A percentile compares a stretch with the other conserved stretches of the same genome.
phyloP scores from a whole-genome alignment of 2,329 filamentous ascomycete species.

The Fusarium hainanense region DNA sequence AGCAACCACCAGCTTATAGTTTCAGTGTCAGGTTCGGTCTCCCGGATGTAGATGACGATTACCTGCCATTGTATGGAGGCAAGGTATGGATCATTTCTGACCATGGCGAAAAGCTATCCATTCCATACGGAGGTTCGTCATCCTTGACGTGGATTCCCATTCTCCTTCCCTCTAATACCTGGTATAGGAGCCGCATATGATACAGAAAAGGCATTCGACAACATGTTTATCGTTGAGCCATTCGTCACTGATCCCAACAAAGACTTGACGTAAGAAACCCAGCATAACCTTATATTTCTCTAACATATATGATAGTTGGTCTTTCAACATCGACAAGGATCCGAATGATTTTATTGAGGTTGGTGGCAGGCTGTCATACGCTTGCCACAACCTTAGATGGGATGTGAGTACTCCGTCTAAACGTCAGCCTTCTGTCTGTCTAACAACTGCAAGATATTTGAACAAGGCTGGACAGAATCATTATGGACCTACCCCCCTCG shows the following conservation, averaged over 20 bases:
- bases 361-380: conserved; percentile 46
- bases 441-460: conserved; percentile 51
- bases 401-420: conserved; percentile 46
- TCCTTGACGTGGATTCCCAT: not conserved
- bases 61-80: conserved; percentile 58
- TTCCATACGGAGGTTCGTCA: conserved; percentile 55
- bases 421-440: not conserved
- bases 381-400: conserved; percentile 52
- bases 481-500: conserved; percentile 57
- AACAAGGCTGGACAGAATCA: conserved; percentile 51
- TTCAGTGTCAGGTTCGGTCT: conserved; percentile 47
- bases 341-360: conserved; percentile 49
- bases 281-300: not conserved
- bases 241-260: conserved; percentile 40
- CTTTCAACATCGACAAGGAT: conserved; percentile 46
- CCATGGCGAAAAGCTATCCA: conserved; percentile 54
- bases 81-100: conserved; percentile 56
- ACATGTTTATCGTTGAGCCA: conserved; percentile 50
- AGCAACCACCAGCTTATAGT: not conserved
- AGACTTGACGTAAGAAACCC: conserved; percentile 41
- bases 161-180: not conserved
- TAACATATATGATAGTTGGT: conserved; percentile 46
- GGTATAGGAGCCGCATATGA: conserved; percentile 51
- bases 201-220: conserved; percentile 54
- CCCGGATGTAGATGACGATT: conserved; percentile 49